Evolutionary conservation across 2,329 filamentous ascomycete species (phyloP), one percentile per base, ranked within the genome.

Genomic region (Colletotrichum lupini): DNA sequence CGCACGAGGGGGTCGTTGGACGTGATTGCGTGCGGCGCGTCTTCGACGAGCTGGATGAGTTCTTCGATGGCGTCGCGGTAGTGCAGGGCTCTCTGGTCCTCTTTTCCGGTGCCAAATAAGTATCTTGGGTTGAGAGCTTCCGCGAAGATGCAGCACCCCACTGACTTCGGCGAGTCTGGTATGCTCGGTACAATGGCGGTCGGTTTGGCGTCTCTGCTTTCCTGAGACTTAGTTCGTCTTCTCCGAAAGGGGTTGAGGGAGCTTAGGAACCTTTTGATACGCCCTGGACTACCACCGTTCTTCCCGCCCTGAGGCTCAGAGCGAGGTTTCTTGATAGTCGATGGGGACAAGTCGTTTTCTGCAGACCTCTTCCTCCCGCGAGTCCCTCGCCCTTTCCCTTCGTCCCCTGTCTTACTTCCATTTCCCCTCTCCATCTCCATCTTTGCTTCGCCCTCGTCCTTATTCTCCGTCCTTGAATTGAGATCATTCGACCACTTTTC

Each of bases 201-300:
- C 5, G 30, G 12, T 11, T 46, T 14, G 30, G n/a, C 26, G 46
- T 6, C 30, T 26, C n/a, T 22, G 60, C 14, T 22, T n/a, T 49
- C 19, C 8, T n/a, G 42, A 2, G 16, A 9, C 42, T 49, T 49
- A 22, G 42, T 24, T 22, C n/a, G 14, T 22, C n/a, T 66, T 14
- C 19, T 42, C 14, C 12, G 28, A n/a, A 59, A 55, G 49, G 46
- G 62, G 24, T 71, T 30, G 5, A 55, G 46, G 2, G 3, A 53
- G 61, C 37, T 46, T 14, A 69, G 59, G 7, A 69, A 53, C n/a
- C 24, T 52, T 8, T 35, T 63, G 22, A 72, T 24, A 22, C 62
- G 53, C 19, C 5, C 35, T 22, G 37, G 37, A 3, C 30, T 32
- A 6, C 16, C 30, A 8, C 59, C 32, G 8, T 49, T n/a, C 11